Conservation (phyloP, 2,329 filamentous ascomycete species). For the Trichoderma oligosporum region DNA sequence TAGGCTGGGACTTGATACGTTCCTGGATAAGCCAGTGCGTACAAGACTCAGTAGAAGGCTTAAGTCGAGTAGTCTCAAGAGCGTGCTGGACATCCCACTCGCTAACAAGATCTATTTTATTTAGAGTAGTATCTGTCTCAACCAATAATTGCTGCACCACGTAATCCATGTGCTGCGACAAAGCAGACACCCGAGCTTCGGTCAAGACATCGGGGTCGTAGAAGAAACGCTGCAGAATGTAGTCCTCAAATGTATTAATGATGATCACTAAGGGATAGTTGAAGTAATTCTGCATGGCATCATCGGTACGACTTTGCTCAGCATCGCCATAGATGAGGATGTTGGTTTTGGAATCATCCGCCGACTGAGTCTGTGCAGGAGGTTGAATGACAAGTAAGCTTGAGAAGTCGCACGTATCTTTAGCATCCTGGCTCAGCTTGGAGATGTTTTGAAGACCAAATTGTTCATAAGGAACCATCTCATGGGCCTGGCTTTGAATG, state of each 20-base stretch:
- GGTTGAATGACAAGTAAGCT: constrained; percentile 21
- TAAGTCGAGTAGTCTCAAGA: background rate
- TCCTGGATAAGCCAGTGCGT: constrained; percentile 19
- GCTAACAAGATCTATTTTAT: background rate
- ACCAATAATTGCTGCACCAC: background rate
- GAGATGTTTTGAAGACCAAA: constrained; percentile 23
- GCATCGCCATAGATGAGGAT: constrained; percentile 3
- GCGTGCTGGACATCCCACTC: constrained; percentile 14
- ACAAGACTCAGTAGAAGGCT: constrained; percentile 11
- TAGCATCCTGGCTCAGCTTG: constrained; percentile 20
- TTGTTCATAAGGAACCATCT: constrained; percentile 21
- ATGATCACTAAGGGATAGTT: constrained; percentile 15
- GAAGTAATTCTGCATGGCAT: constrained; percentile 16
- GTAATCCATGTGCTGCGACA: constrained; percentile 5
- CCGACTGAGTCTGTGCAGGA: background rate
- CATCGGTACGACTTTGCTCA: background rate
- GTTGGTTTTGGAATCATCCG: background rate
- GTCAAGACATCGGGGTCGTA: background rate
- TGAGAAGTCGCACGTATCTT: constrained; percentile 20
- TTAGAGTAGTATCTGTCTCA: background rate
- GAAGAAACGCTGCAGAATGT: constrained; percentile 7
- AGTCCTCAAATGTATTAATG: constrained; percentile 4
- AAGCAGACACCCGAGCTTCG: background rate
- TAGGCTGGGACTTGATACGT: background rate
- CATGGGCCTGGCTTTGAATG: constrained; percentile 19